Percentiles rank a stretch among this genome's conserved stretches.
Evolutionary conservation across 805 yeast species (phyloP).

Genomic region (Torulaspora maleeae): DNA sequence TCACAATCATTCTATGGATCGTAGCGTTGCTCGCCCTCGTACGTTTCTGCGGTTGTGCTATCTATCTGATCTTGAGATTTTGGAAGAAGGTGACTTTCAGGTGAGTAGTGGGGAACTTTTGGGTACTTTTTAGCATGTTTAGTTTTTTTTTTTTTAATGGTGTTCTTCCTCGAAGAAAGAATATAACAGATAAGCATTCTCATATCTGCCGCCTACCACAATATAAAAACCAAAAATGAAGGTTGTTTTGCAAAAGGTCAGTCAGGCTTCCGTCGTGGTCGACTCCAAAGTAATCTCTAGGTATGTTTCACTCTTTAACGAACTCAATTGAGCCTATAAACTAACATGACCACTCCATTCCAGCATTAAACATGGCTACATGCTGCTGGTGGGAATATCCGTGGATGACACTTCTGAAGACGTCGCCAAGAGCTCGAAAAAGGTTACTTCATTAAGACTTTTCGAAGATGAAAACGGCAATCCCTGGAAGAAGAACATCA

Average conservation of each 20-base stretch:
- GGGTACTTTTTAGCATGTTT: not conserved
- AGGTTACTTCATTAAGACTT: conserved; percentile 58
- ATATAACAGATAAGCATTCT: not conserved
- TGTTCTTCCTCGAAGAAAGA: too few relatives aligned
- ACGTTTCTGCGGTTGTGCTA: conserved; percentile 69
- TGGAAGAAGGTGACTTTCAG: conserved; percentile 22
- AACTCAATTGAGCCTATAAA: not conserved
- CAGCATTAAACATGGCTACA: conserved; percentile 63
- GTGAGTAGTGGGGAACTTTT: not conserved
- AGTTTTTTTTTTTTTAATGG: not conserved
- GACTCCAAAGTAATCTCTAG: conserved; percentile 63
- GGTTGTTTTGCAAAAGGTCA: conserved; percentile 86
- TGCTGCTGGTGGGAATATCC: conserved; percentile 81
- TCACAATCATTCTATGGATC: conserved; percentile 84
- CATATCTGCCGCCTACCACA: not conserved
- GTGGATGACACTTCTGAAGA: conserved; percentile 73
- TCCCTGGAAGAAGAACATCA: conserved; percentile 72
- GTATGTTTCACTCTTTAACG: conserved; percentile 31
- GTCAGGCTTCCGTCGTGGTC: conserved; percentile 83
- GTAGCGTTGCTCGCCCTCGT: conserved; percentile 87
- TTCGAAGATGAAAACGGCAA: conserved; percentile 70
- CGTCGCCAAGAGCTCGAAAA: conserved; percentile 60
- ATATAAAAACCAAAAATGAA: conserved; percentile 47
- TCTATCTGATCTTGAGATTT: conserved; percentile 46
- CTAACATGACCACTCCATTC: not conserved